Percentiles rank a stretch among this genome's conserved stretches.
phyloP scores from a whole-genome alignment of 345 rosid species.

The Turnera subulata region DNA sequence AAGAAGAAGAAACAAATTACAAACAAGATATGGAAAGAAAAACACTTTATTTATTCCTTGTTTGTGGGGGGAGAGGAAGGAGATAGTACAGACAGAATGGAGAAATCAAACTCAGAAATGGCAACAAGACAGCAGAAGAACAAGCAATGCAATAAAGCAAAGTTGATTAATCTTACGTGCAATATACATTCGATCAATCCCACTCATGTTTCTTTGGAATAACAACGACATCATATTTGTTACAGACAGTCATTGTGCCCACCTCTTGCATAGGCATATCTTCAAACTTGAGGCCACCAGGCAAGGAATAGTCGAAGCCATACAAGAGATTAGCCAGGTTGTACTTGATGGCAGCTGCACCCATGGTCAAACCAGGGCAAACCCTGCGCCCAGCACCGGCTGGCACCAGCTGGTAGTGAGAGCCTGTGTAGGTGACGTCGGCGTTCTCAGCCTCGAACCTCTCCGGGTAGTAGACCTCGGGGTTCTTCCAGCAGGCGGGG shows the following conservation, averaged over 20 bases:
- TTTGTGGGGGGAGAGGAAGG: too few species aligned
- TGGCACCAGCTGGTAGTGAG: slow-evolving; percentile 1
- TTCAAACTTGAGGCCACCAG: neutral
- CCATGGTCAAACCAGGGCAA: slow-evolving; percentile 3
- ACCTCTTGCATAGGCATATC: neutral
- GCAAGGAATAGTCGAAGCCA: neutral
- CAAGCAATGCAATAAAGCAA: too few species aligned
- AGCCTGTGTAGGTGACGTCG: neutral
- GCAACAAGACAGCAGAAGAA: too few species aligned
- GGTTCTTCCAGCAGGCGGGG: neutral
- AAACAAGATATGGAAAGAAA: too few species aligned
- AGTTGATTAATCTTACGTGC: too few species aligned
- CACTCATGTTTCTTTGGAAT: neutral
- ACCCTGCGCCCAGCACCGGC: slow-evolving; percentile 1
- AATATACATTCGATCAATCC: neutral
- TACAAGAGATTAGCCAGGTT: neutral
- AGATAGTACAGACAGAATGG: too few species aligned
- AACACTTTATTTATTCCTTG: too few species aligned
- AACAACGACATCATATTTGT: neutral
- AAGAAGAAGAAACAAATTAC: too few species aligned
- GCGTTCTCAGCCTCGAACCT: slow-evolving; percentile 1
- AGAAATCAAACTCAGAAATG: too few species aligned
- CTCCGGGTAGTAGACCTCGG: slow-evolving; percentile 3
- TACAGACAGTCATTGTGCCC: neutral
- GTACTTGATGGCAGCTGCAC: neutral